phyloP scores from a whole-genome alignment of 345 rosid genomes.

The Gossypium thurberi region DNA sequence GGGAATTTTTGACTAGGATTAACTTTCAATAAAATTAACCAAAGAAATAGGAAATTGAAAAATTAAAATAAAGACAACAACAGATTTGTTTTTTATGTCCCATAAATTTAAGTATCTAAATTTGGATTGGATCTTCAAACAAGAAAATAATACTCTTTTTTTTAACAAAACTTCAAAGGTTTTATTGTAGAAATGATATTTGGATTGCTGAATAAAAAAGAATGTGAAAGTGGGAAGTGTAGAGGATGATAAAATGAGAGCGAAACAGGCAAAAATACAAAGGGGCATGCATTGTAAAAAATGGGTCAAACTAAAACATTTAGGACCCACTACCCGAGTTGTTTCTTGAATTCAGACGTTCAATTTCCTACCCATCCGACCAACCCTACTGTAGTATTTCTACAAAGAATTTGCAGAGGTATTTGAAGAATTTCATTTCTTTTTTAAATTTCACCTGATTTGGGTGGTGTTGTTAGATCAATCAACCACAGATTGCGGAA shows the following conservation, averaged over 20 bases:
- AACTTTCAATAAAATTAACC: too few relatives aligned
- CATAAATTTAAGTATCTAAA: too few relatives aligned
- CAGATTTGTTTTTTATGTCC: too few relatives aligned
- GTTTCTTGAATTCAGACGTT: not conserved
- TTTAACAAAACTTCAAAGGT: too few relatives aligned
- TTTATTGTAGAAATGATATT: too few relatives aligned
- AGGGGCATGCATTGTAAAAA: not conserved
- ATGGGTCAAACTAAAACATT: conserved; percentile 7
- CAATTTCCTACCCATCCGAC: not conserved
- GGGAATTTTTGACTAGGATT: too few relatives aligned
- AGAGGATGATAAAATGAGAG: too few relatives aligned
- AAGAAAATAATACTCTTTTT: too few relatives aligned
- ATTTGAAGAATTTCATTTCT: not conserved
- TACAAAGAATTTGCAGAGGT: not conserved
- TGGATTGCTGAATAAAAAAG: too few relatives aligned
- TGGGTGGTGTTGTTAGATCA: not conserved
- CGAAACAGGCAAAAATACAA: not conserved
- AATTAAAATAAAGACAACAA: not conserved
- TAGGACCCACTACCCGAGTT: conserved; percentile 17
- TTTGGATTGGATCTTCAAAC: too few relatives aligned
- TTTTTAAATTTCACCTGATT: not conserved
- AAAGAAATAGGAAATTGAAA: not conserved
- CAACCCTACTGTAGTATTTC: not conserved
- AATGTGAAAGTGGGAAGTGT: too few relatives aligned
- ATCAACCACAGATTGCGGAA: conserved; percentile 29